Percentiles rank a stretch among this genome's conserved stretches.
Conservation (phyloP, 192 early-diverging fungal species). For the Paraglomus occultum region DNA sequence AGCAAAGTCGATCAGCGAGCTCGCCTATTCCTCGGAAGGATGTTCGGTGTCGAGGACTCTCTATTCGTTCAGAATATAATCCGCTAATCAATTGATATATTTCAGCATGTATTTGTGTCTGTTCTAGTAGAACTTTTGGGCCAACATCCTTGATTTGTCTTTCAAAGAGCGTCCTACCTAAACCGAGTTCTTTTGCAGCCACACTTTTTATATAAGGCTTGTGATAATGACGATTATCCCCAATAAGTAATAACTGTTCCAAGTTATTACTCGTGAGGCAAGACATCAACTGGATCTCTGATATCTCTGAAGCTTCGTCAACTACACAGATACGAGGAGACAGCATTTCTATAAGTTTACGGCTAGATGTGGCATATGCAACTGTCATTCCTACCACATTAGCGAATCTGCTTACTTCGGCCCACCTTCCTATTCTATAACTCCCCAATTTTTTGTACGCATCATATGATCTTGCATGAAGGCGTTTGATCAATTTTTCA, state of each 20-base stretch:
- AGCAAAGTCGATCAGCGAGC: not conserved
- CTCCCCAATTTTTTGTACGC: constrained; percentile 5
- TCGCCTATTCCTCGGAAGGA: not conserved
- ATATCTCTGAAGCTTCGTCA: constrained; percentile 31
- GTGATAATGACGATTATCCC: not conserved
- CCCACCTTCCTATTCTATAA: constrained; percentile 6
- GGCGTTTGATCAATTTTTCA: constrained; percentile 12
- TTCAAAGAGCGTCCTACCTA: constrained; percentile 33
- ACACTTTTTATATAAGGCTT: constrained; percentile 5
- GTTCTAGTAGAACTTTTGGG: constrained; percentile 17
- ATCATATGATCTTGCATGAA: constrained; percentile 11
- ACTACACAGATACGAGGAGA: constrained; percentile 29
- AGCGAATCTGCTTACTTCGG: constrained; percentile 18
- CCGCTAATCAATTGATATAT: not conserved
- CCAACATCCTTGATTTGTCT: constrained; percentile 28
- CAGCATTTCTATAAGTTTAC: constrained; percentile 19
- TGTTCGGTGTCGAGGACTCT: not conserved
- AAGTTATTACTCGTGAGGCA: not conserved
- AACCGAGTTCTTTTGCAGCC: not conserved
- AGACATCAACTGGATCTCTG: constrained; percentile 13
- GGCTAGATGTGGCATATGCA: constrained; percentile 30
- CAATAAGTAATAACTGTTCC: constrained; percentile 36
- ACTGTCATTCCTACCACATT: constrained; percentile 36
- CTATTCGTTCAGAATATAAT: not conserved
- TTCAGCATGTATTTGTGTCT: constrained; percentile 9